Base-by-base conservation (phyloP, 1,139 yeast genomes). In the Candida pseudoviswanathii region DNA sequence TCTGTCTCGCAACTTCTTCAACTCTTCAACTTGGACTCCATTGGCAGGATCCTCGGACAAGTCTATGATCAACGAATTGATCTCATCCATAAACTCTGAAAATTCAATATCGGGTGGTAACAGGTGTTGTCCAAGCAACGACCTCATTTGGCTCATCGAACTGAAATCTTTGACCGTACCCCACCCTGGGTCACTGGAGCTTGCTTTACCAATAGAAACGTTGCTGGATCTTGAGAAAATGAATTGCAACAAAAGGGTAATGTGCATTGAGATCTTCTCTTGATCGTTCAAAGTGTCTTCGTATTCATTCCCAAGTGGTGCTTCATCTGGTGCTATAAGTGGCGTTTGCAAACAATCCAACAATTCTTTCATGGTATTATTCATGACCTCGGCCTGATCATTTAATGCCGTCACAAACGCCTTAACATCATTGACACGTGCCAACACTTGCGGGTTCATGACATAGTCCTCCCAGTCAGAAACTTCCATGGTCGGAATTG, bases 301-400 rank as follows among this genome's bases (percentile, higher is more conserved):
- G 63, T 91, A 94, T 58, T 91, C 97, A 48, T 83, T 89, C 21
- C 95, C 96, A 52, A 83, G 83, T 1, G 86, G 85, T 47, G 75
- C 75, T 45, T 73, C 71, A 11, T 76, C 78, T 36, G 72, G 75
- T 2, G 69, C 63, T 53, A 69, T 70, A 34, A 82, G 70, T 5
- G 78, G 84, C 46, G 70, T 73, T 48, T 69, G 65, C 52, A 85
- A 71, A 11, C 84, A 66, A 1, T 59, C 60, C 8, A 72, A 61
- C 48, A 90, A 67, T 11, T 77, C 71, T 0, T 62, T 62, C 52
- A 84, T 64, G 82, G 91, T 81, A 4, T 64, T 65, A 58, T 85
- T 86, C 30, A 88, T 74, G 9, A 78, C 67, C 1, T 59, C 59
- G 0, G 89, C 80, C 56, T 90, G 96, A 0, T 55, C 53, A 58